These are phyloP conservation scores for Plasmodium chabaudi DNA, from an alignment of 169 alveolate species.

Conservation along the genomic window DNA sequence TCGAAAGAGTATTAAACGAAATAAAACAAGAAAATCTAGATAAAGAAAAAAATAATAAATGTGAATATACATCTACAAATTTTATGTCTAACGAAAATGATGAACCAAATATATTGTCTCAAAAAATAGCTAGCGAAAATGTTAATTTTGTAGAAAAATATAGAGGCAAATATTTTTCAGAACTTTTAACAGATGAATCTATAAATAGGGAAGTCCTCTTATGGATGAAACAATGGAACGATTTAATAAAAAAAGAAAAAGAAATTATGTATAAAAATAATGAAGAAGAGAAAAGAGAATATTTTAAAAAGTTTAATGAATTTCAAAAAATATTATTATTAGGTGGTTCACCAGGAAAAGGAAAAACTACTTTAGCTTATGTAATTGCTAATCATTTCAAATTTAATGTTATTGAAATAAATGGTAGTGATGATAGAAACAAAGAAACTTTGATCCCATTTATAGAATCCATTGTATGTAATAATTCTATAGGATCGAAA, in stretches of 20 bases:
- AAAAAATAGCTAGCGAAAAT: not conserved
- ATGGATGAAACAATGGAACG: constrained; percentile 79
- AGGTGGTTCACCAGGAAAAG: constrained; percentile 98
- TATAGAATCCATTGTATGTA: constrained; percentile 81
- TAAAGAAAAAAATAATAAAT: not conserved
- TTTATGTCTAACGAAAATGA: too few species aligned
- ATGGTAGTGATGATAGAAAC: constrained; percentile 97
- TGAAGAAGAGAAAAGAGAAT: constrained; percentile 20
- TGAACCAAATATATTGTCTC: too few species aligned
- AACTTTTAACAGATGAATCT: constrained; percentile 81
- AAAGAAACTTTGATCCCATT: constrained; percentile 85
- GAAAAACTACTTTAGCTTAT: constrained; percentile 94
- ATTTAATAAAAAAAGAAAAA: constrained; percentile 22
- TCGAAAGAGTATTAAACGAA: constrained; percentile 25
- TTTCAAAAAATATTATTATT: constrained; percentile 83
- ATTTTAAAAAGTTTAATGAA: constrained; percentile 32
- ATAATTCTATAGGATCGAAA: constrained; percentile 81
- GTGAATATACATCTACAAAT: not conserved
- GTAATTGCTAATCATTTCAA: constrained; percentile 92
- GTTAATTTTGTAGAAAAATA: constrained; percentile 75
- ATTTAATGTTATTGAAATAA: constrained; percentile 94
- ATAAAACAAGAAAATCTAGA: constrained; percentile 33
- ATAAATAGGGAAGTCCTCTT: constrained; percentile 81
- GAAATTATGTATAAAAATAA: not conserved
- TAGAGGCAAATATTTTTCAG: constrained; percentile 83